phyloP scores from a whole-genome alignment of 306 rosid genomes.

The Vigna unguiculata region DNA sequence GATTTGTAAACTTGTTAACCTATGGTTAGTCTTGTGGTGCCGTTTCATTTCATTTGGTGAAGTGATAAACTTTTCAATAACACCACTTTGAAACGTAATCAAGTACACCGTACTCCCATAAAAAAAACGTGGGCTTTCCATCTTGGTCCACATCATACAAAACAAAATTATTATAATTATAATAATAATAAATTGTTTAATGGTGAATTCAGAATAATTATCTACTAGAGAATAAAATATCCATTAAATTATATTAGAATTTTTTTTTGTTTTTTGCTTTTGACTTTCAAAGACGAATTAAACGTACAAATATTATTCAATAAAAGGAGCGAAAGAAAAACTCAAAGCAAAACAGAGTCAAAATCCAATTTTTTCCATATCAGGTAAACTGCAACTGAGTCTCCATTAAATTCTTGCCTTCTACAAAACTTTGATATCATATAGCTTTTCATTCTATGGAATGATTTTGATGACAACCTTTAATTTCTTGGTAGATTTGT shows the following conservation, averaged over 20 bases:
- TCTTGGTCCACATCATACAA: background rate
- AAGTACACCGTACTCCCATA: conserved; percentile 19
- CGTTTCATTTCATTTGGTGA: conserved; percentile 10
- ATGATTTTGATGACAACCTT: background rate
- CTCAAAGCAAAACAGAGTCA: no score
- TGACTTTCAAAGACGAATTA: background rate
- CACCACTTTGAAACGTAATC: background rate
- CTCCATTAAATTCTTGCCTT: background rate
- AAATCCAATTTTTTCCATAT: background rate
- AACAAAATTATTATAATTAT: background rate
- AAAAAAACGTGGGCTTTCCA: conserved; percentile 31
- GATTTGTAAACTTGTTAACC: background rate
- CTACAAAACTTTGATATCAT: background rate
- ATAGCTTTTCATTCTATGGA: background rate
- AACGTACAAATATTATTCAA: background rate
- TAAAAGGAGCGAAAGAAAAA: background rate
- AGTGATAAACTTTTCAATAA: background rate
- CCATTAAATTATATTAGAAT: background rate
- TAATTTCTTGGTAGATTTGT: background rate
- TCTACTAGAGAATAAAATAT: background rate
- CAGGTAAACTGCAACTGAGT: background rate
- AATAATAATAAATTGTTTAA: no score
- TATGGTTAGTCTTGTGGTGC: background rate
- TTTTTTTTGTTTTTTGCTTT: no score
- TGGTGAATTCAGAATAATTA: background rate